Conservation (phyloP, 257 asterid species). For the Gardenia jasminoides region DNA sequence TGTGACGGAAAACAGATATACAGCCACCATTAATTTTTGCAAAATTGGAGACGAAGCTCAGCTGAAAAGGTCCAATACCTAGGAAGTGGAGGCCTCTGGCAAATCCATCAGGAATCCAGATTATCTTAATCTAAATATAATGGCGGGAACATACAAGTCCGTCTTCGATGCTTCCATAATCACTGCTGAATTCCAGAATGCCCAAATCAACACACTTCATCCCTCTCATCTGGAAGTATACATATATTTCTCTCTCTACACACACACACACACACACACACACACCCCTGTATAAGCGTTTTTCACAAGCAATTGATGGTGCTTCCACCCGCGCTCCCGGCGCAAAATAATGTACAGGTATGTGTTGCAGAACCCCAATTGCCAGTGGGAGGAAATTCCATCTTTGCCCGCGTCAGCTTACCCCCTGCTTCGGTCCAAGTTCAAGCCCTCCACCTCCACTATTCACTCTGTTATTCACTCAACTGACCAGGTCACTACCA, state of each 20-base stretch:
- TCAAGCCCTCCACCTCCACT: constrained; percentile 62
- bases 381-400: constrained; percentile 76
- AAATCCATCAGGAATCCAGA: no score
- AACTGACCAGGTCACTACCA: constrained; percentile 78
- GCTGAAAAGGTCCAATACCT: no score
- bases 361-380: constrained; percentile 64
- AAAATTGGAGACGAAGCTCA: no score
- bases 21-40: no score
- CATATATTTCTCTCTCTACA: constrained; percentile 1
- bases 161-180: constrained; percentile 66
- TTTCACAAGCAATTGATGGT: not conserved
- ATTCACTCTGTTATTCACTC: constrained; percentile 71
- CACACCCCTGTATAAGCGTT: no score
- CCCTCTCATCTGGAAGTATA: constrained; percentile 84
- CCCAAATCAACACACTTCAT: constrained; percentile 69
- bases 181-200: constrained; percentile 63
- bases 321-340: not conserved
- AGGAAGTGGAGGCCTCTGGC: no score
- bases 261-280: no score
- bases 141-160: constrained; percentile 55
- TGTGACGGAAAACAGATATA: no score
- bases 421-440: constrained; percentile 65
- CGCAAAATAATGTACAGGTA: constrained; percentile 18
- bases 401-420: constrained; percentile 82
- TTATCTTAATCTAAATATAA: no score